Conservation (phyloP, 768 basidiomycete genomes). For the Russula virescens region DNA sequence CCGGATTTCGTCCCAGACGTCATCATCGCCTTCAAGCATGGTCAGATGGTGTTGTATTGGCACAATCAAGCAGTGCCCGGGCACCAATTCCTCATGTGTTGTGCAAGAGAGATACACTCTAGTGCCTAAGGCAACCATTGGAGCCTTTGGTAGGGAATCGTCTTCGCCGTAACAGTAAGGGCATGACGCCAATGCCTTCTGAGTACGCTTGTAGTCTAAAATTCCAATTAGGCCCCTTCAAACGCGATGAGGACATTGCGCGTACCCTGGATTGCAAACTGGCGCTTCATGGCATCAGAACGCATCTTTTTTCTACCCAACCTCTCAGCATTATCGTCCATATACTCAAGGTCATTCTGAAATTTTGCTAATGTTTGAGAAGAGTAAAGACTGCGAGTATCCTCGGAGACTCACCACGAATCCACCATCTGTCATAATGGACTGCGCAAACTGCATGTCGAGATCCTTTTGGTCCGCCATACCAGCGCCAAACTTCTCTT, state of each 20-base stretch:
- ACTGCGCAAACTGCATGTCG: slow-evolving; percentile 82
- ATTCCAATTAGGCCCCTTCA: slow-evolving; percentile 4
- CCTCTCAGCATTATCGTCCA: slow-evolving; percentile 94
- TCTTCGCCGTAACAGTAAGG: slow-evolving; percentile 91
- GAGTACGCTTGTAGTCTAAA: slow-evolving; percentile 90
- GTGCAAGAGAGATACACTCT: slow-evolving; percentile 90
- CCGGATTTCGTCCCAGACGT: slow-evolving; percentile 95
- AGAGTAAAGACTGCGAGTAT: background rate
- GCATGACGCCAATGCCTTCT: slow-evolving; percentile 81
- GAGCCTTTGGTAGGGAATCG: slow-evolving; percentile 81
- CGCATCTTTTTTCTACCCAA: slow-evolving; percentile 94
- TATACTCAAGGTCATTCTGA: slow-evolving; percentile 86
- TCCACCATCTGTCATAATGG: slow-evolving; percentile 83
- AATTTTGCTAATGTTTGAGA: background rate
- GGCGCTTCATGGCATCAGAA: slow-evolving; percentile 91
- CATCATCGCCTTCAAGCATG: slow-evolving; percentile 91
- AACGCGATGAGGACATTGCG: background rate
- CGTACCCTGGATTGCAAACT: slow-evolving; percentile 92
- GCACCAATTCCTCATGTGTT: slow-evolving; percentile 76
- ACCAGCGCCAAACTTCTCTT: slow-evolving; percentile 87
- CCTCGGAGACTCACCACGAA: slow-evolving; percentile 55
- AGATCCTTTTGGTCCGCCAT: slow-evolving; percentile 87
- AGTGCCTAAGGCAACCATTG: slow-evolving; percentile 86
- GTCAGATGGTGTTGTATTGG: slow-evolving; percentile 92
- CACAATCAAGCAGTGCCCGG: slow-evolving; percentile 91